These are phyloP conservation scores for Akanthomyces muscarius DNA, from an alignment of 2,329 filamentous ascomycete genomes.

Conservation along the genomic window DNA sequence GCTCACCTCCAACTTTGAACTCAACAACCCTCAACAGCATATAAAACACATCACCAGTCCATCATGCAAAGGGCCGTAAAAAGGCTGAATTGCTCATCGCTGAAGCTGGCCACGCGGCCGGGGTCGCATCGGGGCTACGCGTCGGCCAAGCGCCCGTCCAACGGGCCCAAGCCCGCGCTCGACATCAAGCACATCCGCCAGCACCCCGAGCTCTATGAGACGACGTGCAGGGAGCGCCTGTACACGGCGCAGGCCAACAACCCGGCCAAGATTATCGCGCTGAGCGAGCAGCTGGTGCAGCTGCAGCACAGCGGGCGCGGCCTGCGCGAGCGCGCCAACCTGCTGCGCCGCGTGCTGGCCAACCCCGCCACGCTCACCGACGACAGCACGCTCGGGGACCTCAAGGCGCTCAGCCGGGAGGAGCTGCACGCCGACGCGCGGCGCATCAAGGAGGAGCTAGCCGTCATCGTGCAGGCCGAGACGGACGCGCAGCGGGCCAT, in stretches of 20 bases:
- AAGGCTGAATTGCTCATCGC: constrained; percentile 26
- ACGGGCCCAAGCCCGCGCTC: constrained; percentile 71
- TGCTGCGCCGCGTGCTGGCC: constrained; percentile 51
- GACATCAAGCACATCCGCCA: constrained; percentile 89
- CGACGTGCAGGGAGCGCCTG: constrained; percentile 82
- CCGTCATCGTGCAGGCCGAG: constrained; percentile 58
- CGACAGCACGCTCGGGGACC: constrained; percentile 37
- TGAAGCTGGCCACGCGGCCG: constrained; percentile 19
- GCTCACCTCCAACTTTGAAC: constrained; percentile 16
- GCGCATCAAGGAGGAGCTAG: constrained; percentile 58
- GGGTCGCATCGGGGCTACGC: constrained; percentile 23
- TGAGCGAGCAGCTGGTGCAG: constrained; percentile 56
- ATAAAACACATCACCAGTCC: constrained; percentile 20
- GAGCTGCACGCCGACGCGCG: constrained; percentile 61
- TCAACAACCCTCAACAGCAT: constrained; percentile 10
- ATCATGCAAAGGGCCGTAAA: constrained; percentile 31
- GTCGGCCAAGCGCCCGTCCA: constrained; percentile 53
- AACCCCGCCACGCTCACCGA: constrained; percentile 46
- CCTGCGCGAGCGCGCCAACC: constrained; percentile 64
- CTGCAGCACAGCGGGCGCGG: constrained; percentile 57
- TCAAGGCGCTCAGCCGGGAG: constrained; percentile 40
- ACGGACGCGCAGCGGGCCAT: constrained; percentile 61
- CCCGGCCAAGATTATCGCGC: constrained; percentile 51
- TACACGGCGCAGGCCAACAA: constrained; percentile 58
- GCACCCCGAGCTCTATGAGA: constrained; percentile 72